Base-by-base conservation (phyloP, 164 flowering plant genomes). In the Liquidambar formosana region DNA sequence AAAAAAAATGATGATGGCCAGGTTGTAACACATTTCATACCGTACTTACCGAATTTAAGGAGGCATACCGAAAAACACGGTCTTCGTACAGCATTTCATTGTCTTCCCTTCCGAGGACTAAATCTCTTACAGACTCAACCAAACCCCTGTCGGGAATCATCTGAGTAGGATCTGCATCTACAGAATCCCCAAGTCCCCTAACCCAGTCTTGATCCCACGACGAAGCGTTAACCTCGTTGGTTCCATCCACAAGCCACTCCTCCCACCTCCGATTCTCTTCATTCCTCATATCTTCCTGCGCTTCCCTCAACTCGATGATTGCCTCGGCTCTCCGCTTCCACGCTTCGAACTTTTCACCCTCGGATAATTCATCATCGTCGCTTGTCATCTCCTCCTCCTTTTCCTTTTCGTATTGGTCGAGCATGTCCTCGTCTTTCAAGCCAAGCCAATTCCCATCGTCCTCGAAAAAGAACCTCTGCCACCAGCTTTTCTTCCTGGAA, bases 241-340 rank as follows among this genome's bases (percentile, higher is more conserved):
- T 62, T 5, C 65, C 85, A 33, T 84, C 91, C 21, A 80, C 77
- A 72, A 91, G 79, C 98, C 99, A 93, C 64, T 93, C 99, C 78
- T 93, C 98, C 99, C 99, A 96, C 72, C 71, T 83, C 61, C 95
- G 77, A 64, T 75, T 81, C 85, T 89, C 95, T 57, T 84, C 89
- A 73, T 89, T 93, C 83, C 68, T 84, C 77, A 82, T 72, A 71
- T 84, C 91, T 54, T 93, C 89, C 64, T 89, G 96, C 6, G 92
- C 97, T 78, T 96, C 99, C 73, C 96, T 84, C 75, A 96, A 67
- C 80, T 93, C 99, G 9, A 84, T 49, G 46, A 96, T 91, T 0
- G 96, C 96, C 86, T 96, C 98, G 0, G 99, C 99, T 75, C 98
- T 82, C 72, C 86, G 88, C 81, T 74, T 96, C 99, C 99, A 96